These are phyloP conservation scores for Fusarium robinianum DNA, from an alignment of 2,329 filamentous ascomycete species.

Conservation along the genomic window DNA sequence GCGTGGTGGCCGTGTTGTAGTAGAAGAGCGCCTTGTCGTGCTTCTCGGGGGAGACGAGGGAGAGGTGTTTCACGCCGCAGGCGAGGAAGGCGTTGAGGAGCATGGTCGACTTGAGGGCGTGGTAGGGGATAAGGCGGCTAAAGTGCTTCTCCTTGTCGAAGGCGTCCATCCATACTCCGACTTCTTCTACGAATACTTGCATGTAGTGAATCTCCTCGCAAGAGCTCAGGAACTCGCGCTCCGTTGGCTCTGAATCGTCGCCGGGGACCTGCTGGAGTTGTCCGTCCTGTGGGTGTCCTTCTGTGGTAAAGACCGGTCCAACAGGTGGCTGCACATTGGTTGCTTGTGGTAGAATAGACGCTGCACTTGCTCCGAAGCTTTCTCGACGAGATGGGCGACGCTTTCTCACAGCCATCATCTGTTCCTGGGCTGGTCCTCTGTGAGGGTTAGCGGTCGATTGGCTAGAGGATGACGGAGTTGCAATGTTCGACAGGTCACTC, in stretches of 20 bases:
- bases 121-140: slow-evolving; percentile 79
- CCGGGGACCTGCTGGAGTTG: slow-evolving; percentile 2
- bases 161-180: slow-evolving; percentile 92
- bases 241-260: slow-evolving; percentile 21
- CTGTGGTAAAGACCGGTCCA: slow-evolving; percentile 10
- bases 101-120: slow-evolving; percentile 82
- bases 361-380: slow-evolving; percentile 46
- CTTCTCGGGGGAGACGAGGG: slow-evolving; percentile 70
- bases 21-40: slow-evolving; percentile 81
- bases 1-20: slow-evolving; percentile 82
- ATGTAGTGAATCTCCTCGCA: slow-evolving; percentile 85
- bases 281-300: slow-evolving; percentile 6
- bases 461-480: slow-evolving; percentile 31
- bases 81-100: slow-evolving; percentile 86
- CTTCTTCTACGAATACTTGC: slow-evolving; percentile 89
- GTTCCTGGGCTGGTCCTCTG: slow-evolving; percentile 15
- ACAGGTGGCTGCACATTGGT: slow-evolving; percentile 8
- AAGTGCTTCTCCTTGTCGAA: slow-evolving; percentile 88
- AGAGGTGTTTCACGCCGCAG: slow-evolving; percentile 82
- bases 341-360: slow-evolving; percentile 46
- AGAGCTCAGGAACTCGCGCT: slow-evolving; percentile 68
- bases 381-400: slow-evolving; percentile 23
- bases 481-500: slow-evolving; percentile 33
- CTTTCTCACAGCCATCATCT: slow-evolving; percentile 18
- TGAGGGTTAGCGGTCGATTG: slow-evolving; percentile 22